These are phyloP conservation scores for Tillandsia fasciculata DNA, from an alignment of 176 grass and related monocot genomes.

Conservation along the genomic window DNA sequence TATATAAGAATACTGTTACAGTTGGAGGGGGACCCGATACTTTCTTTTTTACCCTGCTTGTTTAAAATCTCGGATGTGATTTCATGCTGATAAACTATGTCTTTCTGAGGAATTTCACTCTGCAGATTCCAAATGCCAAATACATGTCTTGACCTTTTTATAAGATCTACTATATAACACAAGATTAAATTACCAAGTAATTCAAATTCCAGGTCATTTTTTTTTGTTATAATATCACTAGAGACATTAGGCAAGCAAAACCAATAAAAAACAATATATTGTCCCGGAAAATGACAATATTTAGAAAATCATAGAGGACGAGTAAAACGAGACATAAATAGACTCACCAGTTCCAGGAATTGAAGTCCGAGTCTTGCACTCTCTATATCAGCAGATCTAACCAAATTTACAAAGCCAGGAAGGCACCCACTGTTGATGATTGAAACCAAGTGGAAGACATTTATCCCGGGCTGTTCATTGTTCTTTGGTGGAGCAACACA, in stretches of 20 bases:
- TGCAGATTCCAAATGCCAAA: too few species aligned
- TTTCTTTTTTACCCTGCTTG: too few species aligned
- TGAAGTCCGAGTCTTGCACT: conserved; percentile 79
- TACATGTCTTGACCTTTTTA: too few species aligned
- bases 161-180: not conserved
- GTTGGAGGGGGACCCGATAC: too few species aligned
- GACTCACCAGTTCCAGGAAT: conserved; percentile 78
- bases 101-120: too few species aligned
- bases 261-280: not conserved
- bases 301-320: not conserved
- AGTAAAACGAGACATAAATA: conserved; percentile 1
- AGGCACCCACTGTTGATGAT: conserved; percentile 66
- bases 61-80: too few species aligned
- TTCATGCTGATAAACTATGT: too few species aligned
- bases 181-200: not conserved
- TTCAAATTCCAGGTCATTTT: not conserved
- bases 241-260: not conserved
- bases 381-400: conserved; percentile 83
- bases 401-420: conserved; percentile 65
- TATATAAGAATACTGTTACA: too few species aligned
- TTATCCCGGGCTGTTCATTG: conserved; percentile 41
- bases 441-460: conserved; percentile 39
- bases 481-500: conserved; percentile 59
- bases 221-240: not conserved
- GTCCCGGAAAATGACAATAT: not conserved